phyloP scores from a whole-genome alignment of 208 protist species.

The Leishmania mexicana region DNA sequence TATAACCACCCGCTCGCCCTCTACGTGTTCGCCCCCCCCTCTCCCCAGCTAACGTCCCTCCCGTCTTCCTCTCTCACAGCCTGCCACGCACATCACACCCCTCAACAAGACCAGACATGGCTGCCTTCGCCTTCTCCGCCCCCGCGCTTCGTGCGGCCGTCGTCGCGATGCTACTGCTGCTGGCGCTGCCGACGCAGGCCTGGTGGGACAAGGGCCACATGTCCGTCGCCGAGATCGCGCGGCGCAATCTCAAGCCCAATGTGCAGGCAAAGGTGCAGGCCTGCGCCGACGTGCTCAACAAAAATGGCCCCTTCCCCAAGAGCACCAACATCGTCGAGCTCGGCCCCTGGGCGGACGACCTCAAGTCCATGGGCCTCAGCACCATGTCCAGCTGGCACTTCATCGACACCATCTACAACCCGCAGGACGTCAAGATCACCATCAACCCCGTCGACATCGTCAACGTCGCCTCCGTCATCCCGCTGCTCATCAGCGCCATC shows the following conservation, averaged over 20 bases:
- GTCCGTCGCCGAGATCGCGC: conserved; percentile 55
- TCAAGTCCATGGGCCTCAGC: conserved; percentile 36
- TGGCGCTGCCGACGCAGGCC: conserved; percentile 24
- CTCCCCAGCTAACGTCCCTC: not conserved
- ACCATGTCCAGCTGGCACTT: conserved; percentile 62
- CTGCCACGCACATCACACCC: not conserved
- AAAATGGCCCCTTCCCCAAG: conserved; percentile 39
- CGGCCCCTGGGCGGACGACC: conserved; percentile 59
- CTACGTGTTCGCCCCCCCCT: not conserved
- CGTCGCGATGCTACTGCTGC: conserved; percentile 1
- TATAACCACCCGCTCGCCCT: not conserved
- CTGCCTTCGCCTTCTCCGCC: not conserved
- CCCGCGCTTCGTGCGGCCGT: not conserved
- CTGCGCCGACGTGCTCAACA: conserved; percentile 28
- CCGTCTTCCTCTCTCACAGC: not conserved
- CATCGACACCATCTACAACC: conserved; percentile 50
- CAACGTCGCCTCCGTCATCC: conserved; percentile 46
- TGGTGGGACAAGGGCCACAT: conserved; percentile 75
- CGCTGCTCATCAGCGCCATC: conserved; percentile 31
- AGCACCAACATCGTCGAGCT: conserved; percentile 45
- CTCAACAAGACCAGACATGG: not conserved
- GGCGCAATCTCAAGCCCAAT: conserved; percentile 31
- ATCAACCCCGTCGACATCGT: conserved; percentile 28
- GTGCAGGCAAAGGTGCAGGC: conserved; percentile 26
- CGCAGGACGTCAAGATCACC: conserved; percentile 29